Percentiles rank a stretch among this genome's conserved stretches.
Conservation (phyloP, 352 stramenopile genomes). For the Globisporangium apiculatum region DNA sequence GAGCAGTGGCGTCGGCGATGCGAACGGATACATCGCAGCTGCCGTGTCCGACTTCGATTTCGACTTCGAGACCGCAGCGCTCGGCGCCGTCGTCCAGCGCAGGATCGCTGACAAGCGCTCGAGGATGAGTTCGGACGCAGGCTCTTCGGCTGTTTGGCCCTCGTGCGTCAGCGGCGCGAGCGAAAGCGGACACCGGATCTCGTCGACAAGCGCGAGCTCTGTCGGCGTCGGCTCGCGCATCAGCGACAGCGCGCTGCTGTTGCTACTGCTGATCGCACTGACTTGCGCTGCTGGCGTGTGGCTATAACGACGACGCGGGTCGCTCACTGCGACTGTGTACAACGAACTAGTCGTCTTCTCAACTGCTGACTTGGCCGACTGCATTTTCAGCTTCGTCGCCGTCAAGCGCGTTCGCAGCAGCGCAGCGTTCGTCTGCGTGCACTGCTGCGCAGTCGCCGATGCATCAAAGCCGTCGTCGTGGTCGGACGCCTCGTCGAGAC, state of each 20-base stretch:
- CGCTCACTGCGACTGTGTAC: slow-evolving; percentile 28
- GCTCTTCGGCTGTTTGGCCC: slow-evolving; percentile 43
- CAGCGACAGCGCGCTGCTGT: slow-evolving; percentile 23
- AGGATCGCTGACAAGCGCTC: slow-evolving; percentile 43
- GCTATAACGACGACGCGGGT: slow-evolving; percentile 32
- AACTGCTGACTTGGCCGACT: too few relatives aligned
- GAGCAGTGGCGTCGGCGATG: slow-evolving; percentile 1
- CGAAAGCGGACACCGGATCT: slow-evolving; percentile 59
- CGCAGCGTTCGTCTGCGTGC: slow-evolving; percentile 9
- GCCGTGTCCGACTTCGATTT: not conserved
- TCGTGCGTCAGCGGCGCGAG: slow-evolving; percentile 25
- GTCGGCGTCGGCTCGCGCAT: slow-evolving; percentile 36
- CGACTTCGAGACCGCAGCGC: not conserved
- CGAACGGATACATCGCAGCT: slow-evolving; percentile 22
- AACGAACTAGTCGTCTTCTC: slow-evolving; percentile 10
- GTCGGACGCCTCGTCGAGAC: slow-evolving; percentile 18
- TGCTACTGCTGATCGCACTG: not conserved
- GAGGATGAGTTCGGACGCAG: slow-evolving; percentile 47
- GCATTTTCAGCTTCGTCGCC: not conserved
- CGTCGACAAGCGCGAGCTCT: slow-evolving; percentile 12
- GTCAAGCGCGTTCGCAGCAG: slow-evolving; percentile 1
- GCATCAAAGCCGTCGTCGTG: slow-evolving; percentile 43
- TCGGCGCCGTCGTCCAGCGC: slow-evolving; percentile 36
- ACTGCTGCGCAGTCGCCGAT: slow-evolving; percentile 5
- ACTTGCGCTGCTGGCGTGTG: not conserved